Percentiles rank a stretch among this genome's conserved stretches.
phyloP scores from a whole-genome alignment of 345 rosid species.

The Microthlaspi erraticum region DNA sequence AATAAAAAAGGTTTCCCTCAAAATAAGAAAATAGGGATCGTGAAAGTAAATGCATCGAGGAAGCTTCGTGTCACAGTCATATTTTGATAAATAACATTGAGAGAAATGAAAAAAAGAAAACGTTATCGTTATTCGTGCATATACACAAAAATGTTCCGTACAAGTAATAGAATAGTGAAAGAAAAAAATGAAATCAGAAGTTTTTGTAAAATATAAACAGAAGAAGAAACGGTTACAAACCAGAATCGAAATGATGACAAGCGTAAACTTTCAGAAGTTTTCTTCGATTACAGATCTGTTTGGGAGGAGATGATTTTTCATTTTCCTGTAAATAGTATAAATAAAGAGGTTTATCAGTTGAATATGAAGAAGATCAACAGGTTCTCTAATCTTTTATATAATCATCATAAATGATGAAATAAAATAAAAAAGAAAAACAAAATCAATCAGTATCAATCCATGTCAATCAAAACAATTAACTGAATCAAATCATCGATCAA shows the following conservation, averaged over 20 bases:
- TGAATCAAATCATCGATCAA: slow-evolving; percentile 30
- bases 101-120: neutral
- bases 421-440: neutral
- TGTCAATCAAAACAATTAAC: slow-evolving; percentile 31
- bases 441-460: slow-evolving; percentile 39
- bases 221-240: slow-evolving; percentile 16
- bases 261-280: slow-evolving; percentile 4
- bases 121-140: slow-evolving; percentile 33
- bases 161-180: slow-evolving; percentile 25
- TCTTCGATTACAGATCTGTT: slow-evolving; percentile 33
- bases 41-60: slow-evolving; percentile 45
- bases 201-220: neutral
- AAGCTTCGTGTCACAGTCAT: slow-evolving; percentile 40
- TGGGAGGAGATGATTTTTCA: neutral
- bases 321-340: neutral
- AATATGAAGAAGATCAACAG: slow-evolving; percentile 24
- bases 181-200: slow-evolving; percentile 10
- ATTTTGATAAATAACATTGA: neutral
- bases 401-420: slow-evolving; percentile 18
- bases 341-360: neutral
- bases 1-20: neutral
- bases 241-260: slow-evolving; percentile 9
- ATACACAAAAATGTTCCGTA: slow-evolving; percentile 11
- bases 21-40: slow-evolving; percentile 43
- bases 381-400: neutral